Evolutionary conservation across 345 rosid species (phyloP), one percentile per base, ranked within the genome.

Genomic region (Eucalyptus camaldulensis): DNA sequence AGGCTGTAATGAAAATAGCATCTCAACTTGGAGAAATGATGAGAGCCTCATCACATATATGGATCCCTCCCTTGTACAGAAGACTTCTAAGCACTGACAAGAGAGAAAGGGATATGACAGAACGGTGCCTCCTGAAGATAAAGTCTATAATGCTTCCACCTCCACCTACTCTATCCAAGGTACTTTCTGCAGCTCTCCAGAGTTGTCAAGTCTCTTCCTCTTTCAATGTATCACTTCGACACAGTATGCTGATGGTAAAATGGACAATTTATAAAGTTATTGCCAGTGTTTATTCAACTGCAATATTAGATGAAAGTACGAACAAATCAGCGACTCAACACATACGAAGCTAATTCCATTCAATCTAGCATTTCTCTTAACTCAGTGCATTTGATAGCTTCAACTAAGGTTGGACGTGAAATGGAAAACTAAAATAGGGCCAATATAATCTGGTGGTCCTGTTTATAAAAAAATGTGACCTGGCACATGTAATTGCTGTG

Each of bases 51-150:
- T 93, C 94, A 33, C 92, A 94, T 90, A 72, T 94, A 76, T 94
- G 95, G 96, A 92, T 91, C 88, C 95, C 95, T 90, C 91, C 93
- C 43, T 88, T 94, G 40, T 93, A 91, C 90, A 92, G 96, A 88
- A 93, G 95, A 90, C 94, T 95, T 90, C 90, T 95, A 87, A 92
- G 95, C 91, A 54, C 29, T 90, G 96, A 94, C 60, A 94, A 94
- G 92, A 94, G 93, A 87, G 95, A 94, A 72, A 93, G 91, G 89
- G 95, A 92, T 89, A 92, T 93, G 90, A 91, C 95, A 80, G 93
- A 91, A 86, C 93, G 95, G 88, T 94, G 95, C 80, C 89, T 92
- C 44, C 88, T 92, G 91, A 94, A 94, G 91, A 92, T 92, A 86
- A 92, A 86, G 87, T 51, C 93, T 49, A 86, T 60, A 13, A 87